A percentile compares a stretch with the other conserved stretches of the same genome.
Evolutionary conservation across 768 basidiomycete species (phyloP).

Genomic region (Termitomyces sp.): DNA sequence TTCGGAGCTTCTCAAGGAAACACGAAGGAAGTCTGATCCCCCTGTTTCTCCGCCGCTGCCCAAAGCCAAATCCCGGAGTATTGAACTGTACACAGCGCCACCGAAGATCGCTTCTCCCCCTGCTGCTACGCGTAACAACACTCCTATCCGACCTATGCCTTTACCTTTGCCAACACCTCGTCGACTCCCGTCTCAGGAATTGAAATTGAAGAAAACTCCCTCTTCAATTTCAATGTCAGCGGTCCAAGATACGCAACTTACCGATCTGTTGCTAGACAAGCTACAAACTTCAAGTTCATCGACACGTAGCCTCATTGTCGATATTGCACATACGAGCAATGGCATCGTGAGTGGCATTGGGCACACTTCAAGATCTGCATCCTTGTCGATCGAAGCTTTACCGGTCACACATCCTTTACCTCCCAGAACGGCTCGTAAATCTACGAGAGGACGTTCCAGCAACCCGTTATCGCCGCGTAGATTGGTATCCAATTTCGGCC

Average conservation of each 20-base stretch:
- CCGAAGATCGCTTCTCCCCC: not conserved
- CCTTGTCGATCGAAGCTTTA: not conserved
- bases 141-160: slow-evolving; percentile 3
- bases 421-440: slow-evolving; percentile 9
- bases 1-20: not conserved
- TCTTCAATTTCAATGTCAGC: not conserved
- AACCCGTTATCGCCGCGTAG: not conserved
- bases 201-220: not conserved
- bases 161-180: slow-evolving; percentile 10
- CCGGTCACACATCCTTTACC: not conserved
- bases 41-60: not conserved
- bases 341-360: not conserved
- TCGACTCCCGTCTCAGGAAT: not conserved
- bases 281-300: not conserved
- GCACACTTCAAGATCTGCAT: not conserved
- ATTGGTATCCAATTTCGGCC: not conserved
- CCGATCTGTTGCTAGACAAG: not conserved
- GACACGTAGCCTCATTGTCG: not conserved
- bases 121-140: not conserved
- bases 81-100: not conserved
- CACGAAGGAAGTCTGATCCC: not conserved
- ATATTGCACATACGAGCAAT: not conserved
- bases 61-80: not conserved
- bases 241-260: not conserved
- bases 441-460: not conserved